Percentiles rank a stretch among this genome's conserved stretches.
These are phyloP conservation scores for Cercospora sp. DNA, from an alignment of 2,329 filamentous ascomycete species.

Conservation along the genomic window DNA sequence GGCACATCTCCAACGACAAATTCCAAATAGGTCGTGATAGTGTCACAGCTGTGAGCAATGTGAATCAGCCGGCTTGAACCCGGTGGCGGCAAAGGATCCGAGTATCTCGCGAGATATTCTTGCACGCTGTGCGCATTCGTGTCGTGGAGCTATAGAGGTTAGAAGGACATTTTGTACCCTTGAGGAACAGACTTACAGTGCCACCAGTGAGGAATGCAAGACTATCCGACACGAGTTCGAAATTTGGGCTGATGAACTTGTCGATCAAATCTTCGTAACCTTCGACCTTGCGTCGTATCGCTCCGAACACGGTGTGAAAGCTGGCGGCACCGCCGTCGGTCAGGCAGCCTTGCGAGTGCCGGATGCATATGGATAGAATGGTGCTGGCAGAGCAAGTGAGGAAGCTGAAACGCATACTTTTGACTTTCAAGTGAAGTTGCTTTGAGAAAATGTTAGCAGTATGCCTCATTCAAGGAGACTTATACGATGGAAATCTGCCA, in stretches of 20 bases:
- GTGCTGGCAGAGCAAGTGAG: background rate
- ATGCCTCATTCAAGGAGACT: background rate
- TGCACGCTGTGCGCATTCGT: background rate
- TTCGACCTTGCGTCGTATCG: background rate
- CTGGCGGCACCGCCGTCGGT: conserved; percentile 2
- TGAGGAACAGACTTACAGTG: background rate
- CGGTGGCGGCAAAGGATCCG: background rate
- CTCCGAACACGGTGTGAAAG: background rate
- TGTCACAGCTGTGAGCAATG: conserved; percentile 9
- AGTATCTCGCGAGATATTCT: conserved; percentile 1
- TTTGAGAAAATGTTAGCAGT: too few species aligned
- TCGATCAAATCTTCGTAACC: background rate
- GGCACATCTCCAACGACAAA: conserved; percentile 3
- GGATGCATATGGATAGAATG: too few species aligned
- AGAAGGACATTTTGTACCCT: background rate
- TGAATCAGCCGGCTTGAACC: background rate
- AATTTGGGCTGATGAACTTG: conserved; percentile 1
- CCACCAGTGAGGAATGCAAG: background rate
- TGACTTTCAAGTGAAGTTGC: too few species aligned
- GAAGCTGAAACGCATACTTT: background rate
- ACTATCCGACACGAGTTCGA: conserved; percentile 6
- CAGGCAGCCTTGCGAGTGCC: background rate
- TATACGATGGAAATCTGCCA: background rate
- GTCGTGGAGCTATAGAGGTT: background rate
- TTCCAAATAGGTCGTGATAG: conserved; percentile 10